Evolutionary conservation across 2,329 filamentous ascomycete genomes (phyloP), one percentile per base, ranked within the genome.

Genomic region (Alternaria hordeiaustralica): DNA sequence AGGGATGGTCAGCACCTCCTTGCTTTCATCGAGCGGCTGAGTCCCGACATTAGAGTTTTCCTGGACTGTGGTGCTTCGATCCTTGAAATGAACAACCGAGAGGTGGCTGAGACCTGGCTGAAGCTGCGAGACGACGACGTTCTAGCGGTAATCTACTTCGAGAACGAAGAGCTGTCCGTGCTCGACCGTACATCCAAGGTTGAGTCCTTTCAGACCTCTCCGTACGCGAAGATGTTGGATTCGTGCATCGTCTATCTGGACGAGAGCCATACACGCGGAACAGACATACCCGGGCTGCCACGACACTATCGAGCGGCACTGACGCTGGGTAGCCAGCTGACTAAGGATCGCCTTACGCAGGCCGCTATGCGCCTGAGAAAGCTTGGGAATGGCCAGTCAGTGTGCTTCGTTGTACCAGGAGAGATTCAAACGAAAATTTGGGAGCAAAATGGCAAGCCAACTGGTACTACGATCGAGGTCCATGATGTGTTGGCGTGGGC

Each of bases 1-100:
- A 36, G 15, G 15, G 70, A 84, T 55, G 82, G 83, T 0, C 72
- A 82, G 11, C 64, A 71, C 1, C 70, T 91, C 0, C 70, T 93
- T 0, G 30, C 76, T 0, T 73, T 82, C 5, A 79, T 90, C 0
- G 73, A 79, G 0, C 49, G 49, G 0, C 75, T 86, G 47, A 46
- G 80, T 0, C 78, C 80, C 0, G 72, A 78, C 0, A 81, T 86
- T 0, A 83, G 84, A 0, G 89, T 93, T 0, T 85, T 94, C 1
- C 81, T 94, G 0, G 90, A 94, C 66, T 90, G 91, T 0, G 91
- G 91, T 0, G 90, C 91, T 0, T 87, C 90, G 53, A 86, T 94
- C 6, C 75, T 94, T 0, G 90, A 93, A 28, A 76, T 89, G 0
- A 82, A 79, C 25, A 78, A 79, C 44, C 9, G 43, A 6, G 59